These are phyloP conservation scores for Alloteropsis semialata DNA, from an alignment of 176 grass and related monocot species.

Conservation along the genomic window DNA sequence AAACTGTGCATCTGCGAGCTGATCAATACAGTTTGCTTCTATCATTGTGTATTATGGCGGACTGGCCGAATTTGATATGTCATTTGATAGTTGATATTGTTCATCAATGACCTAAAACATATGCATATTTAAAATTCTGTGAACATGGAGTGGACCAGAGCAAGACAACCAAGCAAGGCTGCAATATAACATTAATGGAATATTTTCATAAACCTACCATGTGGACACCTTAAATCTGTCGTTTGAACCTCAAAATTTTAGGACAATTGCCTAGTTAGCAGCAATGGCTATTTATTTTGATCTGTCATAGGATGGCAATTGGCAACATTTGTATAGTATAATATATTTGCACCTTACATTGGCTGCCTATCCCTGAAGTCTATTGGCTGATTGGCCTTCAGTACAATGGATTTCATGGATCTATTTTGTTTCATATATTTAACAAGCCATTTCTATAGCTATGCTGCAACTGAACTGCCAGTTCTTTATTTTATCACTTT, in stretches of 20 bases:
- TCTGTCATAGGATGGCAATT: neutral
- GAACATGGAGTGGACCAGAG: neutral
- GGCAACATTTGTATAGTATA: neutral
- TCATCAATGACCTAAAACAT: neutral
- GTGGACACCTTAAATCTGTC: neutral
- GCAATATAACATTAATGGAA: neutral
- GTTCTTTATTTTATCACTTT: neutral
- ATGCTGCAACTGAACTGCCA: neutral
- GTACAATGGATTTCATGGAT: neutral
- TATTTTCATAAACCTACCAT: neutral
- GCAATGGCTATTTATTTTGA: neutral
- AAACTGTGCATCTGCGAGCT: neutral
- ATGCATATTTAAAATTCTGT: neutral
- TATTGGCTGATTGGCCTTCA: neutral
- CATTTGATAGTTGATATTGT: neutral
- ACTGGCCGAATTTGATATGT: neutral
- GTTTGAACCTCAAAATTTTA: neutral
- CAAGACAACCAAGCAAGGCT: constrained; percentile 5
- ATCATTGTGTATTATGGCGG: neutral
- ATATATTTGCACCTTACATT: neutral
- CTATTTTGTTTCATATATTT: neutral
- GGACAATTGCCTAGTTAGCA: neutral
- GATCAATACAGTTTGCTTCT: neutral
- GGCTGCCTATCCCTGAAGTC: neutral
- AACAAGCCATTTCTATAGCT: neutral